Conservation (phyloP, 1,284 basidiomycete species). For the Fomitiporia mediterranea region DNA sequence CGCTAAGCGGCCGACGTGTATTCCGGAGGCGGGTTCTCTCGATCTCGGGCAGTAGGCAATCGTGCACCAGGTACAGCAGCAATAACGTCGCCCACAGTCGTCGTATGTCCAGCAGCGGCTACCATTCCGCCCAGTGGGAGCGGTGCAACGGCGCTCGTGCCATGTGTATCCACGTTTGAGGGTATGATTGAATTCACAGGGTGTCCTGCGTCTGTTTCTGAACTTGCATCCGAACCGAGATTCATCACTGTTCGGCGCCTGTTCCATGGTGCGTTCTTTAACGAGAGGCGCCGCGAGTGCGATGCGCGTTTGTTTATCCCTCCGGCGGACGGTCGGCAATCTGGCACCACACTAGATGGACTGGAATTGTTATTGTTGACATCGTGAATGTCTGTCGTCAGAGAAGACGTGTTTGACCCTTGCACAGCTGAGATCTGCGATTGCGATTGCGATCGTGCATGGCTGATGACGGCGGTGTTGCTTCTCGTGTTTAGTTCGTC, state of each 20-base stretch:
- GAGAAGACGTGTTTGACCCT: background rate
- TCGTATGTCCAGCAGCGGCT: background rate
- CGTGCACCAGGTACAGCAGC: conserved; percentile 17
- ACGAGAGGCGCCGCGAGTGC: conserved; percentile 1
- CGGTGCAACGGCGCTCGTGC: background rate
- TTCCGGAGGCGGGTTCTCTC: conserved; percentile 15
- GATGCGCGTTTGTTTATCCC: background rate
- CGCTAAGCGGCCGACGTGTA: conserved; percentile 2
- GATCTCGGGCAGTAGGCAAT: conserved; percentile 14
- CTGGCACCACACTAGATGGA: too few species aligned
- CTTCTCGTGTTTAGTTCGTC: background rate
- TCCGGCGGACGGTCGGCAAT: background rate
- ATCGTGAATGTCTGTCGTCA: background rate
- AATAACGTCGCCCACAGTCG: conserved; percentile 5
- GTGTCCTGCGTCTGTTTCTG: conserved; percentile 5
- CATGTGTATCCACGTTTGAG: background rate
- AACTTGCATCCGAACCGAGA: background rate
- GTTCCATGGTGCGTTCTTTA: conserved; percentile 8
- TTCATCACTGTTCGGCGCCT: conserved; percentile 11
- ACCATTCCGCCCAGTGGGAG: background rate
- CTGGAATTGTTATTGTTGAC: too few species aligned
- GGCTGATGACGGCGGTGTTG: background rate
- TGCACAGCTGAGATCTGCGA: background rate
- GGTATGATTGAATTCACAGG: too few species aligned
- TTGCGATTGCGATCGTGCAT: background rate